phyloP scores from a whole-genome alignment of 1,284 basidiomycete genomes.

The Cutaneotrichosporon arboriforme region DNA sequence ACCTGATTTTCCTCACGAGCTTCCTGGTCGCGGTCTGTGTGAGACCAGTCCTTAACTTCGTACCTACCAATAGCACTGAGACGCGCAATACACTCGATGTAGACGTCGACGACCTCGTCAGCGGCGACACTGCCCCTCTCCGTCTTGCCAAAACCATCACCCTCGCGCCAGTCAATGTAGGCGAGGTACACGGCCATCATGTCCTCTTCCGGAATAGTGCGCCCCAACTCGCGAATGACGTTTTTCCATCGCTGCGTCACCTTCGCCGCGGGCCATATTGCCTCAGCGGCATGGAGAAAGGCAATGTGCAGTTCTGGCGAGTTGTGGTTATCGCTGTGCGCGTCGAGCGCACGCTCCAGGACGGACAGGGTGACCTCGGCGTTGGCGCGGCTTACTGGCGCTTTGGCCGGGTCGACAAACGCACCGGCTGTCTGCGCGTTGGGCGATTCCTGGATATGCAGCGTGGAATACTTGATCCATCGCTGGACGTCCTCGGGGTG shows the following conservation, averaged over 20 bases:
- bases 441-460: constrained; percentile 27
- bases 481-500: constrained; percentile 28
- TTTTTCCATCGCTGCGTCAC: constrained; percentile 42
- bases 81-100: constrained; percentile 32
- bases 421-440: background rate
- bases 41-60: background rate
- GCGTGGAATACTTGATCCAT: constrained; percentile 40
- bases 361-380: constrained; percentile 44
- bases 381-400: constrained; percentile 20
- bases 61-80: constrained; percentile 12
- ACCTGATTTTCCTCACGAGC: constrained; percentile 41
- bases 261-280: constrained; percentile 33
- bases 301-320: constrained; percentile 36
- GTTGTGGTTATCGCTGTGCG: constrained; percentile 21
- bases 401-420: constrained; percentile 4
- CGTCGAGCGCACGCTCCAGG: constrained; percentile 36
- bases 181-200: constrained; percentile 40
- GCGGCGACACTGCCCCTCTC: constrained; percentile 24
- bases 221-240: constrained; percentile 29
- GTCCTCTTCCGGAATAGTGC: constrained; percentile 19
- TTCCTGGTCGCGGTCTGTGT: constrained; percentile 9
- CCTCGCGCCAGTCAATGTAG: constrained; percentile 44
- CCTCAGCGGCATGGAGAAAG: constrained; percentile 35
- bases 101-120: constrained; percentile 42
- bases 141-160: constrained; percentile 34